Evolutionary conservation across 2,329 filamentous ascomycete genomes (phyloP).

Genomic region (Rutstroemia sp.): DNA sequence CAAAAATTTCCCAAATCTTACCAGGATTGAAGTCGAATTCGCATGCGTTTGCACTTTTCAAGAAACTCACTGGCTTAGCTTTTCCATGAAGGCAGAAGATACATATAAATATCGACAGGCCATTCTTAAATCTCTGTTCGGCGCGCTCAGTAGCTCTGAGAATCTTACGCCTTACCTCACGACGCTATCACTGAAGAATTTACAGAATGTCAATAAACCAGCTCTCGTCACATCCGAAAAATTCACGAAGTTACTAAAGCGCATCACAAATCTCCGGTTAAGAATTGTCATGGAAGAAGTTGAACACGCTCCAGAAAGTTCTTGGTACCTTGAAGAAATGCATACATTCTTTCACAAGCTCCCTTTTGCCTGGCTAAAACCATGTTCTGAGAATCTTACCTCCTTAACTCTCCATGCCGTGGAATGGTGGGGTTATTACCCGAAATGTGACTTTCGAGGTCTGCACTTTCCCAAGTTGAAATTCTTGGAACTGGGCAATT

Average conservation of each 20-base stretch:
- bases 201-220: constrained; percentile 8
- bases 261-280: constrained; percentile 2
- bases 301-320: neutral
- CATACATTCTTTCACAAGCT: constrained; percentile 10
- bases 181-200: constrained; percentile 7
- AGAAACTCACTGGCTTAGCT: neutral
- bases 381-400: neutral
- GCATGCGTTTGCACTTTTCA: neutral
- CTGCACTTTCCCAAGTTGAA: constrained; percentile 9
- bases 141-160: neutral
- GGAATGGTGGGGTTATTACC: constrained; percentile 9
- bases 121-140: neutral
- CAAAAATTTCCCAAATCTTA: constrained; percentile 8
- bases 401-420: constrained; percentile 6
- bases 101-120: neutral
- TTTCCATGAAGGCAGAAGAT: neutral
- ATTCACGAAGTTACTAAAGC: neutral
- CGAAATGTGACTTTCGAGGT: constrained; percentile 1
- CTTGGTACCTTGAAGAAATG: neutral
- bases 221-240: neutral
- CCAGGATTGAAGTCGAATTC: constrained; percentile 4
- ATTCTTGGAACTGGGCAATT: constrained; percentile 10
- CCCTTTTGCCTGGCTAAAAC: constrained; percentile 8
- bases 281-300: constrained; percentile 2
- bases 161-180: neutral